phyloP scores from a whole-genome alignment of 345 rosid species.

The Lumnitzera littorea region DNA sequence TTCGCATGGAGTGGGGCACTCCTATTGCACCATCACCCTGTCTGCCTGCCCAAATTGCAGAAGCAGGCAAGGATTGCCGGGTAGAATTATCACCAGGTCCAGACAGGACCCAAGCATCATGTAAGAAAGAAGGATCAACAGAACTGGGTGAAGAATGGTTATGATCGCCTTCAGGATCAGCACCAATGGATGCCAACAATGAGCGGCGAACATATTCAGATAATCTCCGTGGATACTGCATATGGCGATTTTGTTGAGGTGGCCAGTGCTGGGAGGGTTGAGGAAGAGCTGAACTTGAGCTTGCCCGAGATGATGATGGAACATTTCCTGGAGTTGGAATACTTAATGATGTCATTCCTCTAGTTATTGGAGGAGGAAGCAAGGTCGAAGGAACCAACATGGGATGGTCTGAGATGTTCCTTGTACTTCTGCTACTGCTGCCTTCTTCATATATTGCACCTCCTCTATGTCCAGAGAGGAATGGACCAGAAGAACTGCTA shows the following conservation, averaged over 20 bases:
- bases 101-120: slow-evolving; percentile 39
- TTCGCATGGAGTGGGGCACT: slow-evolving; percentile 44
- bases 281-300: slow-evolving; percentile 37
- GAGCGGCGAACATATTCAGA: slow-evolving; percentile 65
- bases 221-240: slow-evolving; percentile 49
- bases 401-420: slow-evolving; percentile 42
- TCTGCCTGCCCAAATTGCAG: slow-evolving; percentile 49
- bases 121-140: slow-evolving; percentile 31
- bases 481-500: slow-evolving; percentile 32
- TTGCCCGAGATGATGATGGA: slow-evolving; percentile 38
- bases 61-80: slow-evolving; percentile 45
- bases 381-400: slow-evolving; percentile 28
- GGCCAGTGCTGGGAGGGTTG: slow-evolving; percentile 40
- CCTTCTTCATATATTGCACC: slow-evolving; percentile 25
- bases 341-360: slow-evolving; percentile 28
- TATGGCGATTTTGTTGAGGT: slow-evolving; percentile 40
- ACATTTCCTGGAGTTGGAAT: slow-evolving; percentile 34
- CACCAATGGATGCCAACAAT: slow-evolving; percentile 36
- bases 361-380: slow-evolving; percentile 28
- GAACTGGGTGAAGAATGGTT: slow-evolving; percentile 28
- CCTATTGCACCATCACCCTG: slow-evolving; percentile 48
- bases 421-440: slow-evolving; percentile 30
- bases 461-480: slow-evolving; percentile 29
- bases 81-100: slow-evolving; percentile 37
- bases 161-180: slow-evolving; percentile 39